phyloP scores from a whole-genome alignment of 768 basidiomycete genomes.

The Auricularia sp. region DNA sequence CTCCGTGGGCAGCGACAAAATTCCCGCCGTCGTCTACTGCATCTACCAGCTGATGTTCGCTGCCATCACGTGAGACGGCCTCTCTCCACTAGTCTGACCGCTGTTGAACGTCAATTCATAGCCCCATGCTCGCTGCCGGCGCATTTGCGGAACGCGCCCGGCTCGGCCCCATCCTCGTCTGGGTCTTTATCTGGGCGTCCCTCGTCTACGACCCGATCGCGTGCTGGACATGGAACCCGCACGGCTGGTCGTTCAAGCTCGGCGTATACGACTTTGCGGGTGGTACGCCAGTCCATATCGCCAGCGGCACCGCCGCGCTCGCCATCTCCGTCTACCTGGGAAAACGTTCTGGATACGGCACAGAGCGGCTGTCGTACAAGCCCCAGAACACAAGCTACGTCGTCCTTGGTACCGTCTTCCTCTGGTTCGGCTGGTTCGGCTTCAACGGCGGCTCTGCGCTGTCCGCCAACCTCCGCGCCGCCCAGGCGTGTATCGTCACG shows the following conservation, averaged over 20 bases:
- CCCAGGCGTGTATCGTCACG: slow-evolving; percentile 89
- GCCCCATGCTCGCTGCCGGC: slow-evolving; percentile 2
- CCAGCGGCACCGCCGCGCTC: slow-evolving; percentile 74
- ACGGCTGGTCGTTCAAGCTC: slow-evolving; percentile 80
- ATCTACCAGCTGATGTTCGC: slow-evolving; percentile 87
- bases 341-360: slow-evolving; percentile 47
- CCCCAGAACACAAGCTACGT: slow-evolving; percentile 84
- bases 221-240: slow-evolving; percentile 71
- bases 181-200: slow-evolving; percentile 79
- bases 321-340: slow-evolving; percentile 86
- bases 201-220: slow-evolving; percentile 83
- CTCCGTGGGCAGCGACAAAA: slow-evolving; percentile 68
- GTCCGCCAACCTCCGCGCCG: slow-evolving; percentile 78
- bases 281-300: slow-evolving; percentile 83
- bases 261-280: slow-evolving; percentile 86
- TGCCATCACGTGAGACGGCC: slow-evolving; percentile 43
- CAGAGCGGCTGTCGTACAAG: slow-evolving; percentile 66
- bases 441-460: slow-evolving; percentile 89
- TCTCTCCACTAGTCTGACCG: neutral
- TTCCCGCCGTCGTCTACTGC: slow-evolving; percentile 75
- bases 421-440: slow-evolving; percentile 72
- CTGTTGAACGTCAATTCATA: neutral
- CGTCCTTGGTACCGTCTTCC: slow-evolving; percentile 71
- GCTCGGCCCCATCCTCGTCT: slow-evolving; percentile 69
- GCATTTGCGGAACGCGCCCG: slow-evolving; percentile 80